A percentile compares a stretch with the other conserved stretches of the same genome.
phyloP scores from a whole-genome alignment of 108 stramenopile species.

The Cylindrotheca closterium region DNA sequence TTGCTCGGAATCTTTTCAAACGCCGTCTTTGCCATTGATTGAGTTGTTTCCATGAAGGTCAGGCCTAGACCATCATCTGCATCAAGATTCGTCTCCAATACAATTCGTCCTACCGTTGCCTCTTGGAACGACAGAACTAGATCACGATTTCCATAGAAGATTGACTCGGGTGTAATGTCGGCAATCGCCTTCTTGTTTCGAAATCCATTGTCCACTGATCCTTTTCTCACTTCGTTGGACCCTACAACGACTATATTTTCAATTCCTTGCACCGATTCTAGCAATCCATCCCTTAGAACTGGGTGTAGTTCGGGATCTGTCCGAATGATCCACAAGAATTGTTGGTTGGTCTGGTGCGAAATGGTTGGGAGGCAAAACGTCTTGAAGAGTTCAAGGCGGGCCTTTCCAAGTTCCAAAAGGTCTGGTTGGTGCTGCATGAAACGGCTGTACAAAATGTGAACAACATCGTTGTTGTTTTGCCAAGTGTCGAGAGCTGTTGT shows the following conservation, averaged over 20 bases:
- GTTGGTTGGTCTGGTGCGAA: constrained; percentile 24
- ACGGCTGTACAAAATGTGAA: constrained; percentile 8
- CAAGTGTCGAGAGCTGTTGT: background rate
- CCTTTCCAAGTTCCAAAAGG: constrained; percentile 38
- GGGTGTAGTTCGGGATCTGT: constrained; percentile 39
- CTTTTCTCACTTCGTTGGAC: constrained; percentile 34
- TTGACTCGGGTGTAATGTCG: constrained; percentile 1
- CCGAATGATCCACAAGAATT: constrained; percentile 58
- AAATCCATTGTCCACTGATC: constrained; percentile 5
- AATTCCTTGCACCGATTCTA: constrained; percentile 8
- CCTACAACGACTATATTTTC: constrained; percentile 37
- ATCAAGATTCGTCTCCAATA: constrained; percentile 56
- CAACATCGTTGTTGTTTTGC: background rate
- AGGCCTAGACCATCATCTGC: constrained; percentile 55
- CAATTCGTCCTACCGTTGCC: constrained; percentile 7
- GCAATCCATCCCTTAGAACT: background rate
- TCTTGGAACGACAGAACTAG: constrained; percentile 5
- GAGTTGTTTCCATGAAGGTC: constrained; percentile 33
- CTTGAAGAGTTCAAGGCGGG: constrained; percentile 43
- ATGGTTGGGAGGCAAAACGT: constrained; percentile 55
- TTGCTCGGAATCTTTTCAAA: constrained; percentile 51
- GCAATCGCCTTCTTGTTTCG: background rate
- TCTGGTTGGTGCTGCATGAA: constrained; percentile 60
- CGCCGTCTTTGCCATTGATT: constrained; percentile 23
- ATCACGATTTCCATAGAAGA: constrained; percentile 11